These are phyloP conservation scores for Ceratopteris richardii DNA, from an alignment of 75 land plant species.

Conservation along the genomic window DNA sequence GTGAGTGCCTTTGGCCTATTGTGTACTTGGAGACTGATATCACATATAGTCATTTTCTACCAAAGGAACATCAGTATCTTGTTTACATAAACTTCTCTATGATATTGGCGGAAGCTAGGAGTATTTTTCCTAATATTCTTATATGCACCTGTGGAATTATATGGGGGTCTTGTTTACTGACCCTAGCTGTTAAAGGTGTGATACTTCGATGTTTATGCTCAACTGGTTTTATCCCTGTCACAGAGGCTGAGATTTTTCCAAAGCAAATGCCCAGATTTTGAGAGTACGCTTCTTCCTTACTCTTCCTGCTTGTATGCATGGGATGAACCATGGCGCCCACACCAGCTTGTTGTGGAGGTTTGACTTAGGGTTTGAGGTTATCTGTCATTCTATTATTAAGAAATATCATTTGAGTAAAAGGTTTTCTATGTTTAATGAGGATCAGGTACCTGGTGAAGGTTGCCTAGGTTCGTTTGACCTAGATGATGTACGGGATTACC, in stretches of 20 bases:
- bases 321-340: slow-evolving; percentile 97
- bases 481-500: slow-evolving; percentile 60
- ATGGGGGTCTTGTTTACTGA: no score
- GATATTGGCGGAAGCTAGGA: no score
- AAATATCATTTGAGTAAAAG: neutral
- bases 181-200: no score
- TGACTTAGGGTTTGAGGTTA: no score
- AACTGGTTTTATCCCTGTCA: no score
- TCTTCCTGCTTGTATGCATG: slow-evolving; percentile 83
- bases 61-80: no score
- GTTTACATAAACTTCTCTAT: no score
- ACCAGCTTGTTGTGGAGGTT: slow-evolving; percentile 85
- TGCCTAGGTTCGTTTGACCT: slow-evolving; percentile 61
- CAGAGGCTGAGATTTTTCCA: slow-evolving; percentile 78
- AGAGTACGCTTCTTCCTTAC: slow-evolving; percentile 68
- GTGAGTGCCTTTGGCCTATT: slow-evolving; percentile 36
- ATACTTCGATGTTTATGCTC: no score
- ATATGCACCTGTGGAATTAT: no score
- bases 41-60: neutral
- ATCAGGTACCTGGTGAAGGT: slow-evolving; percentile 85
- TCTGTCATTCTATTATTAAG: no score
- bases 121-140: no score
- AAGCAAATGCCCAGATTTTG: slow-evolving; percentile 75
- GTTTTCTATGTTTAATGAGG: neutral
- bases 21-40: neutral